Conservation (phyloP, 257 asterid genomes). For the Fraxinus cuspidata region DNA sequence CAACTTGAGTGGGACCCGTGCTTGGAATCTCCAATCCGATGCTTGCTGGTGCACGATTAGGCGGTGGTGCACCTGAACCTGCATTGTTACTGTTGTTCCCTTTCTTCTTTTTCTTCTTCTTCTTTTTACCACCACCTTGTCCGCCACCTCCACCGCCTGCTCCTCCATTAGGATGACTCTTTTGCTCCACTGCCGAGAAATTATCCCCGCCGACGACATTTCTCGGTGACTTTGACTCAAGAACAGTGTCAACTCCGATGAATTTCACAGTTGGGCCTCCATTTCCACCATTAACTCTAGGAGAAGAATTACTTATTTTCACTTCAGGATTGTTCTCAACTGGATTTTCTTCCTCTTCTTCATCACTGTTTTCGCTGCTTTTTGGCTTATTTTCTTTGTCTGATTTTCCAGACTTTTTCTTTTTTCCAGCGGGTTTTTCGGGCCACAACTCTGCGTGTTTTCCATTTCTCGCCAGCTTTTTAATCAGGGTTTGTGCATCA, state of each 20-base stretch:
- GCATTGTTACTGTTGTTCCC: constrained; percentile 24
- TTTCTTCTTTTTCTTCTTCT: constrained; percentile 40
- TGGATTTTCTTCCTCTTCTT: constrained; percentile 38
- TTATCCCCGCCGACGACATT: constrained; percentile 34
- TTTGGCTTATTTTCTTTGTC: constrained; percentile 20
- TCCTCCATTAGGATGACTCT: constrained; percentile 16
- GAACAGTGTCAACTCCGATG: constrained; percentile 37
- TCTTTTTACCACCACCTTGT: constrained; percentile 57
- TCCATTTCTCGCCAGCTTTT: constrained; percentile 62
- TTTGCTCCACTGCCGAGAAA: constrained; percentile 27
- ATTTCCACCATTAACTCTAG: constrained; percentile 27
- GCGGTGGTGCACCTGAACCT: constrained; percentile 17
- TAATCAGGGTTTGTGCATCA: constrained; percentile 56
- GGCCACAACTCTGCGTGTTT: constrained; percentile 84
- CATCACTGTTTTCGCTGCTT: neutral
- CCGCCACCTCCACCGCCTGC: constrained; percentile 34
- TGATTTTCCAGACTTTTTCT: constrained; percentile 40
- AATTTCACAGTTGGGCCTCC: constrained; percentile 49
- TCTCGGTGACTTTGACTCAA: constrained; percentile 31
- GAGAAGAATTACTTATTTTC: constrained; percentile 26
- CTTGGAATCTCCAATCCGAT: constrained; percentile 42
- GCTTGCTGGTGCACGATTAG: constrained; percentile 39
- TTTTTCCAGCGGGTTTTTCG: constrained; percentile 47
- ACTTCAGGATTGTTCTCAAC: constrained; percentile 32
- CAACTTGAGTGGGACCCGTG: constrained; percentile 41